These are phyloP conservation scores for Salix udensis DNA, from an alignment of 345 rosid genomes.

Conservation along the genomic window DNA sequence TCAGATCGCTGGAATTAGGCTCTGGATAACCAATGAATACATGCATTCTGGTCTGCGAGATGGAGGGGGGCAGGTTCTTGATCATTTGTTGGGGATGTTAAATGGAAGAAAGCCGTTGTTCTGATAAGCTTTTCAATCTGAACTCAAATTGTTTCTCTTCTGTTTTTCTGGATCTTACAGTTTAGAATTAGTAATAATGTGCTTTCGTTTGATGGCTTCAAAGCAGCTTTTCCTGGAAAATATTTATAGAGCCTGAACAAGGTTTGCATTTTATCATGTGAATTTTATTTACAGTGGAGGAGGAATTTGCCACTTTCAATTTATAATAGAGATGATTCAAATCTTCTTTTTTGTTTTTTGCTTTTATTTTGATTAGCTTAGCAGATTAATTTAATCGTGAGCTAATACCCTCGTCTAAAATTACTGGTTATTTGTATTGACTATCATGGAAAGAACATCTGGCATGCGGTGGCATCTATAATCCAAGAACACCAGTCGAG, in stretches of 20 bases:
- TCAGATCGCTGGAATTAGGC: constrained; percentile 61
- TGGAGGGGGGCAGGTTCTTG: constrained; percentile 63
- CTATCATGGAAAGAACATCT: not conserved
- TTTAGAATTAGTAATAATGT: not conserved
- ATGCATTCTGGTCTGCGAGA: constrained; percentile 96
- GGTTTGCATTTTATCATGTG: not conserved
- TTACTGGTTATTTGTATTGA: too few relatives aligned
- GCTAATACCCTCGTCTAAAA: too few relatives aligned
- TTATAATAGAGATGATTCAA: not conserved
- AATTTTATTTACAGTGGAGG: not conserved
- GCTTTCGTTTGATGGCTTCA: not conserved
- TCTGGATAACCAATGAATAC: constrained; percentile 80
- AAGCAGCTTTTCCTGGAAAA: not conserved
- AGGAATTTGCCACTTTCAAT: not conserved
- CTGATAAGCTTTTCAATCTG: constrained; percentile 23
- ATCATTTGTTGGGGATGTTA: constrained; percentile 76
- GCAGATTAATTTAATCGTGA: not conserved
- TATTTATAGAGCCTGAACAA: not conserved
- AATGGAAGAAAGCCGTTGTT: constrained; percentile 75
- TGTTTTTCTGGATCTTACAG: not conserved
- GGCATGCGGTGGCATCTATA: not conserved
- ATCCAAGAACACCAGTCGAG: not conserved
- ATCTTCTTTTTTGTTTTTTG: not conserved
- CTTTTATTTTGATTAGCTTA: too few relatives aligned
- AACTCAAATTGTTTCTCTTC: too few relatives aligned